Evolutionary conservation across 2,329 filamentous ascomycete species (phyloP), one percentile per base, ranked within the genome.

Genomic region (Aspergillus fumigatus): DNA sequence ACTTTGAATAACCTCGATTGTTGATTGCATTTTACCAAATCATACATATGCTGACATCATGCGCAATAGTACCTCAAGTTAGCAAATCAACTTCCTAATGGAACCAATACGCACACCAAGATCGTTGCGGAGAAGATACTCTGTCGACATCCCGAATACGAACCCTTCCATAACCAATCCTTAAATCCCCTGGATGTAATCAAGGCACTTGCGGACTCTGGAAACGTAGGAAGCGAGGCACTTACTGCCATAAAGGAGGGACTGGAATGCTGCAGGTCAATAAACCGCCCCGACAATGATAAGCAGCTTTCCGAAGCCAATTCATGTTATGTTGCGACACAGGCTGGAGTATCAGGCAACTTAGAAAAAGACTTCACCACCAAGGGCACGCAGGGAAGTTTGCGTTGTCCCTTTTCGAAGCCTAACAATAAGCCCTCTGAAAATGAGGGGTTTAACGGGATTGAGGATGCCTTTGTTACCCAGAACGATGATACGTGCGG

Each of bases 361-460:
- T 77, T 96, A 69, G 92, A 96, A 76, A 88, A 89, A 75, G 92
- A 97, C 74, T 97, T 96, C 67, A 97, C 92, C 19, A 88, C 92
- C 35, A 81, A 87, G 70, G 92, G 92, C 59, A 90, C 86, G 67
- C 90, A 88, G 66, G 90, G 92, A 65, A 84, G 83, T 61, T 78
- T 97, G 52, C 84, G 85, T 63, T 97, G 92, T 75, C 92, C 92
- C 0, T 96, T 96, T 73, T 87, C 84, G 32, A 78, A 77, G 58
- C 73, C 79, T 65, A 71, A 69, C 38, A 70, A 79, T 57, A 75
- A 79, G 66, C 65, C 74, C 32, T 58, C 65, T 58, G 66, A 64
- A 58, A 63, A 67, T 65, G 75, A 65, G 69, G 64, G 59, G 67
- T 60, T 41, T 68, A 73, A 68, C 55, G 70, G 71, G 45, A 76